These are phyloP conservation scores for Debaryomyces coudertii DNA, from an alignment of 1,139 yeast genomes.

Conservation along the genomic window DNA sequence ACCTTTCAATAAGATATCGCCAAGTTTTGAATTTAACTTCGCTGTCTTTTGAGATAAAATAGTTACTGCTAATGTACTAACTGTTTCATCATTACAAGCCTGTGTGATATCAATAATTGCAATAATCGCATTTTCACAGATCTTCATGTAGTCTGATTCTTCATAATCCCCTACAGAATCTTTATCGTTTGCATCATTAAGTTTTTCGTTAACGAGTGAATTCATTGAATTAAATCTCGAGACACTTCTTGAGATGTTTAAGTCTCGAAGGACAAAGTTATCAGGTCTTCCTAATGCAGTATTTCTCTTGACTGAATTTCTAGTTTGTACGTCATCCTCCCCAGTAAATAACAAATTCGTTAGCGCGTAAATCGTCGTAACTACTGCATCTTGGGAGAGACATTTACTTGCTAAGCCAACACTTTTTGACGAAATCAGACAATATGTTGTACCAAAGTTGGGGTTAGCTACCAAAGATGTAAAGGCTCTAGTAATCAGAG, in stretches of 20 bases:
- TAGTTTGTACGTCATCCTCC: slow-evolving; percentile 36
- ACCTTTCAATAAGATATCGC: slow-evolving; percentile 54
- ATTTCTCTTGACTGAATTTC: slow-evolving; percentile 31
- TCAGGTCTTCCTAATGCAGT: slow-evolving; percentile 25
- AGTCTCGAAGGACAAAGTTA: slow-evolving; percentile 18
- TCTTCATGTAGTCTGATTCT: slow-evolving; percentile 34
- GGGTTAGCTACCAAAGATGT: slow-evolving; percentile 55
- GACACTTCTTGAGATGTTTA: slow-evolving; percentile 2
- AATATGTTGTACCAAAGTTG: slow-evolving; percentile 31
- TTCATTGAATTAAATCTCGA: slow-evolving; percentile 14
- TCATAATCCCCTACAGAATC: slow-evolving; percentile 23
- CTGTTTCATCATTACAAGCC: slow-evolving; percentile 70
- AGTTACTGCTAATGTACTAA: slow-evolving; percentile 80
- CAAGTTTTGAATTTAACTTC: slow-evolving; percentile 41
- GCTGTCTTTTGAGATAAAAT: slow-evolving; percentile 81
- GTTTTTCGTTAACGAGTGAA: slow-evolving; percentile 7
- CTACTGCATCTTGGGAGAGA: slow-evolving; percentile 75
- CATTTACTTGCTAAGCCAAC: slow-evolving; percentile 51
- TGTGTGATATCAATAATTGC: slow-evolving; percentile 75
- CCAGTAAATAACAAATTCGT: slow-evolving; percentile 72
- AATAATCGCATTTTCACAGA: slow-evolving; percentile 65
- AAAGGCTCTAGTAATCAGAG: slow-evolving; percentile 51
- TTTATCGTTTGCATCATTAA: slow-evolving; percentile 7
- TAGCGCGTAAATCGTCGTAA: slow-evolving; percentile 84
- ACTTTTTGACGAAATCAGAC: slow-evolving; percentile 41